Evolutionary conservation across 2,329 filamentous ascomycete species (phyloP), one percentile per base, ranked within the genome.

Genomic region (Hypoxylon sp.): DNA sequence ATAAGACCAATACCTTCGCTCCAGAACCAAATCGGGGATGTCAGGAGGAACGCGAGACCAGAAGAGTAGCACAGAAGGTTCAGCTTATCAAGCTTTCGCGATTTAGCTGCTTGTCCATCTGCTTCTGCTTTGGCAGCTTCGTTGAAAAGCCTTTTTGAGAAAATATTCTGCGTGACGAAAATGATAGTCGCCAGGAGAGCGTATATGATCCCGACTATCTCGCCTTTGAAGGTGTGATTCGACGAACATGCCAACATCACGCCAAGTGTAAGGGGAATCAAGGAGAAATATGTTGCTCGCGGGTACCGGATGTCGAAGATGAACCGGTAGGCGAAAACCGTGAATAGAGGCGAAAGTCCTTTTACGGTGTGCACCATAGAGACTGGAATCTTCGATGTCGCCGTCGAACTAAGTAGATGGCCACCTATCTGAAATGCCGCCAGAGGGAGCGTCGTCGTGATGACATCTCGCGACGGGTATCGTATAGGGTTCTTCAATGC

Each of bases 311-410:
- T 96, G 72, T 93, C 86, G 80, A 95, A 97, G 75, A 97, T 85
- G 70, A 97, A 80, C 56, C 96, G 90, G 77, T 99, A 99, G 54
- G 96, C 96, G 58, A 97, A 79, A 42, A 99, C 96, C 0, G 96
- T 99, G 78, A 99, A 96, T 6, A 99, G 84, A 3, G 96, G 96
- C 2, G 95, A 98, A 24, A 99, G 87, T 6, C 96, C 96, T 81
- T 99, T 99, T 80, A 99, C 98, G 0, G 96, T 99, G 79, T 99
- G 96, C 2, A 99, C 96, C 33, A 99, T 86, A 5, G 96, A 98
- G 1, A 99, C 96, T 0, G 96, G 95, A 57, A 99, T 98, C 77
- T 93, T 92, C 52, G 93, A 91, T 30, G 95, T 99, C 26, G 96
- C 95, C 69, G 93, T 96, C 4, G 95, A 97, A 78, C 93, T 97